phyloP scores from a whole-genome alignment of 2,329 filamentous ascomycete species.

The Verticillium dahliae region DNA sequence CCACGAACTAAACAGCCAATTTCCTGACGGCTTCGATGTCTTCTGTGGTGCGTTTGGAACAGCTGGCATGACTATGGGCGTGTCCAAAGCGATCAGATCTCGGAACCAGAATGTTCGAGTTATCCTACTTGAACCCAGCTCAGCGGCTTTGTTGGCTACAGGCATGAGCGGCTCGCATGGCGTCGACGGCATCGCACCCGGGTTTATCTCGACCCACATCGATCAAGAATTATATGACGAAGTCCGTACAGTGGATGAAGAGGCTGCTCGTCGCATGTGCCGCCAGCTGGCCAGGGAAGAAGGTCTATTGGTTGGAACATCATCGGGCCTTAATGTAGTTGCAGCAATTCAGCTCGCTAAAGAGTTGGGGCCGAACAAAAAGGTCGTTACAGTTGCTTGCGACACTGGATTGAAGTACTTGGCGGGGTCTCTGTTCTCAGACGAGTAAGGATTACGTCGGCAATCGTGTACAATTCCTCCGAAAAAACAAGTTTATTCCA shows the following conservation, averaged over 20 bases:
- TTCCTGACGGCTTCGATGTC: constrained; percentile 5
- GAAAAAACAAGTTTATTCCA: too few relatives aligned
- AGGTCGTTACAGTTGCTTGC: constrained; percentile 3
- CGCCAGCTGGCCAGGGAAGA: constrained; percentile 3
- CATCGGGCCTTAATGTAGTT: neutral
- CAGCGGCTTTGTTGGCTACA: too few relatives aligned
- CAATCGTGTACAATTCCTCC: too few relatives aligned
- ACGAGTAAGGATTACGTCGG: too few relatives aligned
- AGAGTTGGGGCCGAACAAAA: constrained; percentile 4
- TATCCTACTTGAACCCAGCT: too few relatives aligned
- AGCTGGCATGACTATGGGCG: constrained; percentile 8
- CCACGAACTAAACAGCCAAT: too few relatives aligned
- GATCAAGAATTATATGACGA: too few relatives aligned
- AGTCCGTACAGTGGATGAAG: neutral
- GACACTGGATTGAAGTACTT: constrained; percentile 6
- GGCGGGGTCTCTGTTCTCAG: neutral
- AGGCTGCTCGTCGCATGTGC: constrained; percentile 4
- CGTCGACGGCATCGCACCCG: too few relatives aligned
- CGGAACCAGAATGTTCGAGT: too few relatives aligned
- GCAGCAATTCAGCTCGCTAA: neutral
- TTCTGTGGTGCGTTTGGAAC: constrained; percentile 10
- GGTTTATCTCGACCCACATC: too few relatives aligned
- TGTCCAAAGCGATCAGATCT: constrained; percentile 1
- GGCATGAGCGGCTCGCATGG: too few relatives aligned
- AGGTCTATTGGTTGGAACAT: constrained; percentile 2